Base-by-base conservation (phyloP, 164 flowering plant genomes). In the Dillenia turbinata region DNA sequence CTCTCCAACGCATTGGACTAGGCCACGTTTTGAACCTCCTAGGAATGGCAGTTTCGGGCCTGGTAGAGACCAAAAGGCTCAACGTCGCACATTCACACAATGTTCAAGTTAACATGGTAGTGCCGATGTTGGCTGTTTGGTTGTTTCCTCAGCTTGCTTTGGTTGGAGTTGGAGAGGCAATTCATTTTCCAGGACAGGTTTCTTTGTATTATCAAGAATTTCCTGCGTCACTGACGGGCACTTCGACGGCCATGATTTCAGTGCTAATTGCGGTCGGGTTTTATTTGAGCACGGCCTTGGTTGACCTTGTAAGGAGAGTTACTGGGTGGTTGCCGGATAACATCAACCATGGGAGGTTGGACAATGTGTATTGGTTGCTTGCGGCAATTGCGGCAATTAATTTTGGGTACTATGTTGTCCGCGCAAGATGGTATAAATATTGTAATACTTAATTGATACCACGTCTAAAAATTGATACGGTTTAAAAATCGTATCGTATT, bases 311-410 rank as follows among this genome's bases (percentile, higher is more conserved):
- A 10, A 66, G 67, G 14, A 69, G 69, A 65, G 56, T 57, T 9
- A 88, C 88, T 0, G 56, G 43, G 8, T 86, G 92, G 96, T 46
- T 86, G 72, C 84, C 88, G 0, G 70, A 83, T 26, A 64, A 87
- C 60, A 71, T 85, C 0, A 79, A 89, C 47, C 8, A 68, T 9
- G 92, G 90, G 47, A 83, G 85, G 63, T 6, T 83, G 0, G 92
- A 89, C 47, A 69, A 77, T 53, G 79, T 78, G 52, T 82, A 58
- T 26, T 84, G 79, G 83, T 9, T 77, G 75, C 9, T 78, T 15
- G 66, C 56, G 7, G 71, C 69, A 15, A n/a, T 80, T 1, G 78
- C 77, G 6, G 48, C 17, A 19, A 3, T 77, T 12, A 79, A 83
- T 66, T 83, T 77, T 51, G 70, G 61, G 15, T 79, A 78, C 50